phyloP scores from a whole-genome alignment of 2,329 filamentous ascomycete genomes.

The Cytospora leucostoma region DNA sequence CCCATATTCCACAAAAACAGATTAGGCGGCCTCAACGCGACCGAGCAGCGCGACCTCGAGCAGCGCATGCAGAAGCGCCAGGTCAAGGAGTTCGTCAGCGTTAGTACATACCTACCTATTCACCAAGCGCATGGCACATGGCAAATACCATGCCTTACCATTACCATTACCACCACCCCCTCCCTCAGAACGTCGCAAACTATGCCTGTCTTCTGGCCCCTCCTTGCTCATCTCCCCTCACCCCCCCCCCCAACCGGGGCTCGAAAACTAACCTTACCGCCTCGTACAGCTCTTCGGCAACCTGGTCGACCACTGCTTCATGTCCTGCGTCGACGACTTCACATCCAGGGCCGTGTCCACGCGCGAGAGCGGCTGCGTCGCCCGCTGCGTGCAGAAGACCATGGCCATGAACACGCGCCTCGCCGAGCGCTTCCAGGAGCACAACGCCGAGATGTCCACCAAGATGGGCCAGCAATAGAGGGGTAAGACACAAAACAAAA shows the following conservation, averaged over 20 bases:
- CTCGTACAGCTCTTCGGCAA: constrained; percentile 57
- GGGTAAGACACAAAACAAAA: no score
- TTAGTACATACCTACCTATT: constrained; percentile 52
- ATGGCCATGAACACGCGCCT: constrained; percentile 89
- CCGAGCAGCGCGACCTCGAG: constrained; percentile 92
- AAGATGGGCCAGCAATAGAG: constrained; percentile 52
- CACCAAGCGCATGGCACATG: background rate
- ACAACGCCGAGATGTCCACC: constrained; percentile 61
- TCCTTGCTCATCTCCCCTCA: background rate
- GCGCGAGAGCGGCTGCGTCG: constrained; percentile 88
- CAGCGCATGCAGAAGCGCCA: constrained; percentile 95
- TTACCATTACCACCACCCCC: background rate
- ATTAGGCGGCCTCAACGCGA: constrained; percentile 58
- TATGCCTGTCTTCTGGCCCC: background rate
- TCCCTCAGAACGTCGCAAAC: background rate
- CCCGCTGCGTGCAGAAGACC: constrained; percentile 94
- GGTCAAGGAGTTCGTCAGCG: constrained; percentile 98
- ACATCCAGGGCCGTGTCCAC: constrained; percentile 90
- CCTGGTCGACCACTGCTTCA: constrained; percentile 88
- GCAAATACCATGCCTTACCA: no score
- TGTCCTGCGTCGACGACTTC: constrained; percentile 97
- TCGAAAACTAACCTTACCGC: background rate
- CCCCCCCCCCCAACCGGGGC: no score
- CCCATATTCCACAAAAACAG: constrained; percentile 16
- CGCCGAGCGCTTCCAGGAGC: constrained; percentile 83